Conservation (phyloP, 1,284 basidiomycete species). For the Singerocomus inundabilis region DNA sequence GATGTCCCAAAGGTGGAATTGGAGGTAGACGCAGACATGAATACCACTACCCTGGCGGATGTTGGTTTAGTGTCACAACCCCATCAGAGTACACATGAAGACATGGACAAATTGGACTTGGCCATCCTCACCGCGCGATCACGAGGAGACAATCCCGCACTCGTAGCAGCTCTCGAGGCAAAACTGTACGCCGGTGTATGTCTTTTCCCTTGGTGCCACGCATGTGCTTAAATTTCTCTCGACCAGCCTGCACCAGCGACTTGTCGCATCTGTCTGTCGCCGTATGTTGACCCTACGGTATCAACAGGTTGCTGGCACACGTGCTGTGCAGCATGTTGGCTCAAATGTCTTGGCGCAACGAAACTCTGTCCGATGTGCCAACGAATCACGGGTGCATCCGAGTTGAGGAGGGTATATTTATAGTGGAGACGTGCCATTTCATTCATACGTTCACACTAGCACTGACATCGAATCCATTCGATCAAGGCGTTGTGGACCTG, state of each 20-base stretch:
- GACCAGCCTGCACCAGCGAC: constrained; percentile 45
- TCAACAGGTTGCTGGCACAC: constrained; percentile 87
- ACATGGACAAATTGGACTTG: constrained; percentile 47
- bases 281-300: constrained; percentile 71
- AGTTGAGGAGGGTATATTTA: constrained; percentile 68
- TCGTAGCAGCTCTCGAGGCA: constrained; percentile 56
- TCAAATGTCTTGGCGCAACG: constrained; percentile 75
- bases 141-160: constrained; percentile 44
- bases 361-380: constrained; percentile 82
- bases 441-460: constrained; percentile 5
- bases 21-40: constrained; percentile 30
- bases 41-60: constrained; percentile 15
- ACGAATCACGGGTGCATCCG: constrained; percentile 69
- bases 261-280: constrained; percentile 76
- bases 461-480: constrained; percentile 1
- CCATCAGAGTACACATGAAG: constrained; percentile 19
- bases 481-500: constrained; percentile 1
- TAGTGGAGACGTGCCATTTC: constrained; percentile 24
- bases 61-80: not conserved
- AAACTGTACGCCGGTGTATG: constrained; percentile 60
- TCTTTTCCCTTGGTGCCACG: constrained; percentile 7
- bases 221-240: constrained; percentile 4
- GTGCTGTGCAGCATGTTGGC: constrained; percentile 76
- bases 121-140: constrained; percentile 49
- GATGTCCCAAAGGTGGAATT: constrained; percentile 47